These are phyloP conservation scores for Colletotrichum tofieldiae DNA, from an alignment of 2,329 filamentous ascomycete species.

Conservation along the genomic window DNA sequence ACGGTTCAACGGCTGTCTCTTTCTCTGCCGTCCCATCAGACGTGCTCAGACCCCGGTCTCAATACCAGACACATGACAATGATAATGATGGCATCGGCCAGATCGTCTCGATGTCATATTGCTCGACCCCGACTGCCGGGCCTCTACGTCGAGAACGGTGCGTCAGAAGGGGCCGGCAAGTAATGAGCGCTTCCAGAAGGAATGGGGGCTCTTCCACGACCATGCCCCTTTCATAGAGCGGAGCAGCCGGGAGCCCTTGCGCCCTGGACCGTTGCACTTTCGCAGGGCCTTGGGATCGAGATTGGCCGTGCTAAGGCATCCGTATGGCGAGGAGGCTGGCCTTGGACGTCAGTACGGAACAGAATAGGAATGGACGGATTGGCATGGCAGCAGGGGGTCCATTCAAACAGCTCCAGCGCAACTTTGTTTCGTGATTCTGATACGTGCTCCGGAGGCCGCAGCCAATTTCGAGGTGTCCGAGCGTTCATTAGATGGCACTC, in stretches of 20 bases:
- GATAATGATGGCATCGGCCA: conserved; percentile 3
- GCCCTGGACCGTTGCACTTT: conserved; percentile 21
- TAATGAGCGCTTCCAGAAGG: conserved; percentile 36
- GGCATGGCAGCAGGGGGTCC: conserved; percentile 19
- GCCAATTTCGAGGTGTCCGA: conserved; percentile 38
- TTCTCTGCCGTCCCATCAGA: conserved; percentile 10
- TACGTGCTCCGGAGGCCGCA: conserved; percentile 31
- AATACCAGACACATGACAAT: conserved; percentile 13
- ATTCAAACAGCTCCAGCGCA: conserved; percentile 43
- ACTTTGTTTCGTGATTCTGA: conserved; percentile 40
- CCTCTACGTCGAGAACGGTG: conserved; percentile 14
- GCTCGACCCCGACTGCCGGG: conserved; percentile 9
- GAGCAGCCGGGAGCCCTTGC: conserved; percentile 37
- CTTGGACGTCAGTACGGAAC: conserved; percentile 22
- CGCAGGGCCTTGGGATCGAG: conserved; percentile 36
- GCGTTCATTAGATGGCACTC: conserved; percentile 40
- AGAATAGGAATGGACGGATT: conserved; percentile 19
- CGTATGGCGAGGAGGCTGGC: conserved; percentile 15
- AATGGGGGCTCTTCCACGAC: conserved; percentile 35
- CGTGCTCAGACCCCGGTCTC: conserved; percentile 7
- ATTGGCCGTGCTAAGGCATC: conserved; percentile 28
- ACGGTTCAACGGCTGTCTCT: conserved; percentile 24
- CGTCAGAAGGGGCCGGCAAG: conserved; percentile 2
- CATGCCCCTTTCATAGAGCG: conserved; percentile 35
- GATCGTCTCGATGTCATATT: neutral